Evolutionary conservation across 305 asterid genomes (phyloP).

Genomic region (Rubia tinctorum): DNA sequence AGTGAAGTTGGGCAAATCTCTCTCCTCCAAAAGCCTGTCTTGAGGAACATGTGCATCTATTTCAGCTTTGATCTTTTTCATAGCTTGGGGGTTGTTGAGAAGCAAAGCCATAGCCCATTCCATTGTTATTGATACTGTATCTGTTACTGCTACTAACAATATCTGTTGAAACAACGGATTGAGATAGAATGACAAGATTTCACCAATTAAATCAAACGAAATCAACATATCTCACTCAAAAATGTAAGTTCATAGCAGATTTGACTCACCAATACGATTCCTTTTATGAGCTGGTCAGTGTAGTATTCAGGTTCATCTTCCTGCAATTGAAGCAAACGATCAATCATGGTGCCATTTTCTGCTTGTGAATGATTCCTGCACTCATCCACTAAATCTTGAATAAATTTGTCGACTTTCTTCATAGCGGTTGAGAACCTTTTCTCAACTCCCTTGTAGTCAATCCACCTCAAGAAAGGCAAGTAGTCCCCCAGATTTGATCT

Average conservation of each 20-base stretch:
- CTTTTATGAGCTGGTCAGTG: conserved; percentile 34
- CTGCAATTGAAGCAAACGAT: conserved; percentile 30
- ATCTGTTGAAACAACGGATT: conserved; percentile 10
- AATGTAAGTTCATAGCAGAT: neutral
- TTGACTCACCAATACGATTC: conserved; percentile 26
- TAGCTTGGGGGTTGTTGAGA: conserved; percentile 29
- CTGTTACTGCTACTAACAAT: conserved; percentile 29
- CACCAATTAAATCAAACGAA: neutral
- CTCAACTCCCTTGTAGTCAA: conserved; percentile 29
- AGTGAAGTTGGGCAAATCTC: conserved; percentile 27
- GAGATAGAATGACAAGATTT: too few species aligned
- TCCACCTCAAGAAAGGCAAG: conserved; percentile 32
- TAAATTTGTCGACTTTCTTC: conserved; percentile 22
- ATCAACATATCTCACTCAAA: too few species aligned
- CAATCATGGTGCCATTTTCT: conserved; percentile 27
- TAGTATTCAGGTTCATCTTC: conserved; percentile 25
- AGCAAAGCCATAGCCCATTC: conserved; percentile 42
- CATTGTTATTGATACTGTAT: conserved; percentile 33
- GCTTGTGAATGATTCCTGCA: conserved; percentile 1
- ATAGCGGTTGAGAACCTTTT: conserved; percentile 22
- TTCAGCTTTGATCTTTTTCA: conserved; percentile 27
- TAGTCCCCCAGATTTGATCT: conserved; percentile 28
- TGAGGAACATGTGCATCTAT: conserved; percentile 19
- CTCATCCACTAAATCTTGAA: conserved; percentile 28
- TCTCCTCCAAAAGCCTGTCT: conserved; percentile 27